These are phyloP conservation scores for Chlamydomonas applanata DNA, from an alignment of 139 green algal genomes.

Conservation along the genomic window DNA sequence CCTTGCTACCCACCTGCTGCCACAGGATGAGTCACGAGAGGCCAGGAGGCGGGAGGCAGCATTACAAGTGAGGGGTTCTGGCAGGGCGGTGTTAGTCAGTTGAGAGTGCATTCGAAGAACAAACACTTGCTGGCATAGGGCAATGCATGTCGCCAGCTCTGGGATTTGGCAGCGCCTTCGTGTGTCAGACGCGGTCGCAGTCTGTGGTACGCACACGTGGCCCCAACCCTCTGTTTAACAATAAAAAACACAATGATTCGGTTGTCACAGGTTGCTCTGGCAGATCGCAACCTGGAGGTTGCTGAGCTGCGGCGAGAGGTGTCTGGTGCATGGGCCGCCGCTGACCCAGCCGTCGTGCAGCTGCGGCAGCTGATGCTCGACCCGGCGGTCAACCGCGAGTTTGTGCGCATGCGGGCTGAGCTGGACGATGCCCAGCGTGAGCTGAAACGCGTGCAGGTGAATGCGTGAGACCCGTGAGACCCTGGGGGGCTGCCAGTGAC, in stretches of 20 bases:
- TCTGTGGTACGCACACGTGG: background rate
- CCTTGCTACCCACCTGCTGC: too few relatives aligned
- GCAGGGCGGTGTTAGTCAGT: too few relatives aligned
- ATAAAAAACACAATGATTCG: too few relatives aligned
- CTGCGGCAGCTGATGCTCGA: conserved; percentile 72
- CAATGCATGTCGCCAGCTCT: too few relatives aligned
- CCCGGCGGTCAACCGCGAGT: conserved; percentile 66
- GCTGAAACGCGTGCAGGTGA: conserved; percentile 34
- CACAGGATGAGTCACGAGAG: conserved; percentile 34
- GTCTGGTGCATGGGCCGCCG: conserved; percentile 16
- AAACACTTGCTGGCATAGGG: too few relatives aligned
- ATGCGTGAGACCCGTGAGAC: background rate
- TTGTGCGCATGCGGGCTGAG: conserved; percentile 52
- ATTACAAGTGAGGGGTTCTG: conserved; percentile 3
- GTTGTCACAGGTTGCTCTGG: conserved; percentile 37
- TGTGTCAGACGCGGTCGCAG: too few relatives aligned
- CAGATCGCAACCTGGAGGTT: conserved; percentile 53
- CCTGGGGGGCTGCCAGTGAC: too few relatives aligned
- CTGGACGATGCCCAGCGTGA: conserved; percentile 55
- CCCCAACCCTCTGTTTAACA: background rate
- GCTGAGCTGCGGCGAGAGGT: conserved; percentile 45
- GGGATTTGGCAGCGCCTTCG: too few relatives aligned
- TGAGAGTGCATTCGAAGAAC: too few relatives aligned
- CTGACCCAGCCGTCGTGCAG: conserved; percentile 51
- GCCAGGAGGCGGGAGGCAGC: conserved; percentile 23